Percentiles rank a stretch among this genome's conserved stretches.
Conservation (phyloP, 345 rosid species). For the Mangifera indica region DNA sequence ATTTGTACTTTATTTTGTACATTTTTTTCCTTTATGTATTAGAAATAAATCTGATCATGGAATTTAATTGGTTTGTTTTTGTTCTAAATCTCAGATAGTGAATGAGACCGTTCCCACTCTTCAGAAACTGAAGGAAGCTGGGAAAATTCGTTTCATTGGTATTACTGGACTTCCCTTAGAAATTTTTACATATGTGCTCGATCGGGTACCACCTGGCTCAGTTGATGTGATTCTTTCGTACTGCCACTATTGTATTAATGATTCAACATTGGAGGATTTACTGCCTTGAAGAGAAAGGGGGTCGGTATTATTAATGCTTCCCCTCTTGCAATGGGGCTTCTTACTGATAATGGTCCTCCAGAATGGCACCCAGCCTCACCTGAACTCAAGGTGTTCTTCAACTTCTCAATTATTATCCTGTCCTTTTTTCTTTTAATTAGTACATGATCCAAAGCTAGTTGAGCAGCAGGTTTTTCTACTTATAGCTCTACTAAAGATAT, state of each 20-base stretch:
- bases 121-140: slow-evolving; percentile 68
- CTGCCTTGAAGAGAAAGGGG: slow-evolving; percentile 80
- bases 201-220: slow-evolving; percentile 70
- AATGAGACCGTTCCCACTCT: slow-evolving; percentile 95
- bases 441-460: background rate
- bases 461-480: background rate
- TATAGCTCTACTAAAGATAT: background rate
- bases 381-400: slow-evolving; percentile 63
- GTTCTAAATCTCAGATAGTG: slow-evolving; percentile 49
- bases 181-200: slow-evolving; percentile 72
- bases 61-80: slow-evolving; percentile 14
- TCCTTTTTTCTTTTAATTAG: background rate
- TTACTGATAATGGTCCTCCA: slow-evolving; percentile 85
- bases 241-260: slow-evolving; percentile 78
- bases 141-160: slow-evolving; percentile 85
- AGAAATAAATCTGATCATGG: background rate
- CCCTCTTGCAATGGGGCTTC: slow-evolving; percentile 90
- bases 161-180: slow-evolving; percentile 88
- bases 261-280: slow-evolving; percentile 64
- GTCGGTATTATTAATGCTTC: slow-evolving; percentile 85
- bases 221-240: slow-evolving; percentile 83
- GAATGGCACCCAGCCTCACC: slow-evolving; percentile 96
- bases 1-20: background rate
- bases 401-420: background rate
- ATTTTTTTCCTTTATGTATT: background rate